A percentile compares a stretch with the other conserved stretches of the same genome.
Conservation (phyloP, 495 filamentous ascomycete species). For the Aspergillus olivimuriae region DNA sequence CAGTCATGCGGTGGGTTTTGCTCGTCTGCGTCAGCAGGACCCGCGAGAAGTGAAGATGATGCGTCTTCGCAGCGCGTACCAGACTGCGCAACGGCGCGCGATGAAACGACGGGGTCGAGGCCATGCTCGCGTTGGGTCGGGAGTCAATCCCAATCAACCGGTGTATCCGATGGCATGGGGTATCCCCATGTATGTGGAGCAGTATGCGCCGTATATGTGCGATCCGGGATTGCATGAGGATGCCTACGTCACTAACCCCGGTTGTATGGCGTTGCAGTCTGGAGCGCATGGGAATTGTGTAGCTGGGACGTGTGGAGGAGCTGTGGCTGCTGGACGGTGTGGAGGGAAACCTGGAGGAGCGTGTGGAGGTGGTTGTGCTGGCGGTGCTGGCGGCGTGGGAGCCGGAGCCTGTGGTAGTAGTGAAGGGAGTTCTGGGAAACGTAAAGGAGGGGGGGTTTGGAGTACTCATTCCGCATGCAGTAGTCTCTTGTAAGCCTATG, state of each 20-base stretch:
- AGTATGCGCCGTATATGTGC: neutral
- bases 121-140: neutral
- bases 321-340: constrained; percentile 1
- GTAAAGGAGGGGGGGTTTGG: neutral
- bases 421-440: neutral
- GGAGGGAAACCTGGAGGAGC: neutral
- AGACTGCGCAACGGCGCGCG: neutral
- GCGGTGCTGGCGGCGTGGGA: neutral
- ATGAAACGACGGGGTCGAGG: neutral
- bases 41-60: neutral
- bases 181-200: neutral
- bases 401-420: neutral
- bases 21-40: neutral
- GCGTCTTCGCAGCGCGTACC: neutral
- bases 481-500: neutral
- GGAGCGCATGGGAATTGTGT: neutral
- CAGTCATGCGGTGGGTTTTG: too few relatives aligned
- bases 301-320: neutral
- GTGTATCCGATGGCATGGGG: neutral
- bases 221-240: neutral
- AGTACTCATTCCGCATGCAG: neutral
- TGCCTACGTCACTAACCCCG: neutral
- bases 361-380: neutral
- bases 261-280: neutral
- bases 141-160: neutral